Conservation (phyloP, 148 eudicot species). For the Rhododendron mucronatum region DNA sequence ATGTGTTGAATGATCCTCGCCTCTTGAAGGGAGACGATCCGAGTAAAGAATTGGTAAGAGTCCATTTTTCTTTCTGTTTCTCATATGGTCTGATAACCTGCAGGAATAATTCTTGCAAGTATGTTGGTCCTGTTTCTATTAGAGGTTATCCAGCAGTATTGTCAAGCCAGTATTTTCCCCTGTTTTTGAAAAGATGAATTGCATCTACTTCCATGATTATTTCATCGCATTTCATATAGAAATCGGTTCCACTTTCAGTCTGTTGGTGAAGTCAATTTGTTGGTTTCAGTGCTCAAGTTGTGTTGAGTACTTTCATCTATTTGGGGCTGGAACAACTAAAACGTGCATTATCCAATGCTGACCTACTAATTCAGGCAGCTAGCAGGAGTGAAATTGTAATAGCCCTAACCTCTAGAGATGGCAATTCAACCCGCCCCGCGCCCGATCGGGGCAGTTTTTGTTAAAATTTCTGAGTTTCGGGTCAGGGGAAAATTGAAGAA, state of each 20-base stretch:
- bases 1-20: constrained; percentile 94
- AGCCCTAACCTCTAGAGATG: neutral
- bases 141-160: neutral
- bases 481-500: too few relatives aligned
- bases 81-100: neutral
- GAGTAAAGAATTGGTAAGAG: constrained; percentile 51
- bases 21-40: constrained; percentile 59
- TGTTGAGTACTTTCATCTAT: neutral
- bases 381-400: neutral
- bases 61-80: neutral
- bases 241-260: neutral
- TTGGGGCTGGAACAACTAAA: neutral
- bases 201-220: neutral
- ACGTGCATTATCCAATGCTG: neutral
- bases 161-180: neutral
- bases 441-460: too few relatives aligned
- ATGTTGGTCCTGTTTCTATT: neutral
- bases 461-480: too few relatives aligned
- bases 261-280: neutral
- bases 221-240: neutral
- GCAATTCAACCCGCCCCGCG: too few relatives aligned
- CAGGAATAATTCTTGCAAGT: neutral
- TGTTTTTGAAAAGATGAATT: neutral
- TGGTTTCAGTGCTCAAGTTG: neutral
- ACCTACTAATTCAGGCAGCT: too few relatives aligned